Conservation (phyloP, 768 basidiomycete genomes). For the Podaxis carcinomalis region DNA sequence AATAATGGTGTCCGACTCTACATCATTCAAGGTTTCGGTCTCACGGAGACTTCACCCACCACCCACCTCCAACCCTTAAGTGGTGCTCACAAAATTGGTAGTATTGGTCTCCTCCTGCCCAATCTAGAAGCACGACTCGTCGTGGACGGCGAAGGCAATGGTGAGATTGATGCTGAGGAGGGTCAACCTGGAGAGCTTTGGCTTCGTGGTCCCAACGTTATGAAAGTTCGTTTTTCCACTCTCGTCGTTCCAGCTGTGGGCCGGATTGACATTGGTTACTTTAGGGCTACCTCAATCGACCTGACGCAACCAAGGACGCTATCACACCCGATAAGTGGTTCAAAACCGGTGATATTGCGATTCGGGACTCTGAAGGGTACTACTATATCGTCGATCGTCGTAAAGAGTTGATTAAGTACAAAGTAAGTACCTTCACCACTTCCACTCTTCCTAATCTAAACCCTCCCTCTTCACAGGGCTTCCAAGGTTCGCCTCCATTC, state of each 20-base stretch:
- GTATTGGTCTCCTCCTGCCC: slow-evolving; percentile 66
- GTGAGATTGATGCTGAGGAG: slow-evolving; percentile 39
- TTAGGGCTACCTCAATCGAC: slow-evolving; percentile 75
- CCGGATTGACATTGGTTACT: neutral
- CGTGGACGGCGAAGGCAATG: slow-evolving; percentile 52
- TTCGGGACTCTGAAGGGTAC: slow-evolving; percentile 63
- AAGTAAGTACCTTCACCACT: slow-evolving; percentile 29
- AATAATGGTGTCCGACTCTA: slow-evolving; percentile 35
- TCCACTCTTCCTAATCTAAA: neutral
- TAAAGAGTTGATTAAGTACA: slow-evolving; percentile 78
- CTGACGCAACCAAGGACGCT: slow-evolving; percentile 58
- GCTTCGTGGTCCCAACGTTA: slow-evolving; percentile 72
- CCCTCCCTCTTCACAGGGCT: slow-evolving; percentile 43
- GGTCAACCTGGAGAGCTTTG: slow-evolving; percentile 78
- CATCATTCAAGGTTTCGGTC: slow-evolving; percentile 65
- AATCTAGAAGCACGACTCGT: slow-evolving; percentile 76
- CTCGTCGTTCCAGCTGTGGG: neutral
- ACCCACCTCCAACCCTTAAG: slow-evolving; percentile 49
- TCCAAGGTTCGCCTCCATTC: slow-evolving; percentile 54
- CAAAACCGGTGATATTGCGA: slow-evolving; percentile 83
- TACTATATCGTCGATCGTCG: slow-evolving; percentile 71
- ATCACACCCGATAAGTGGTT: slow-evolving; percentile 73
- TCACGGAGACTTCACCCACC: slow-evolving; percentile 81
- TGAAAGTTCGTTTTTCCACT: slow-evolving; percentile 50
- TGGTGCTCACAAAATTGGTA: slow-evolving; percentile 52